Evolutionary conservation across 495 filamentous ascomycete species (phyloP).

Genomic region (Pseudomonodictys pantanalensis): DNA sequence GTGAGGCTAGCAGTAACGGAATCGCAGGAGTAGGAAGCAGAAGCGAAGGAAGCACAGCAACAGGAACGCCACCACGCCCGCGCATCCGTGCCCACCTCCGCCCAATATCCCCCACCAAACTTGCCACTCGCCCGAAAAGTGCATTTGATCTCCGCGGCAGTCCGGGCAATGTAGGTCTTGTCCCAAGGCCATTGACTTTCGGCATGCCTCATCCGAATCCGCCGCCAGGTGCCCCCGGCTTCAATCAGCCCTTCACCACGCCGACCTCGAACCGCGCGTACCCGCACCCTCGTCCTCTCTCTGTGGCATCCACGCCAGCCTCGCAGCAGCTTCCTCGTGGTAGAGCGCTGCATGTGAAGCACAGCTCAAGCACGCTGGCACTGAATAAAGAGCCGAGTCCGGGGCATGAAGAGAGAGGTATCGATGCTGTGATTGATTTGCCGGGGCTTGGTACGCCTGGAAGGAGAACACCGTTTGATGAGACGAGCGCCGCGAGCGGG

Average conservation of each 20-base stretch:
- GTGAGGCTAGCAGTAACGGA: too few species aligned
- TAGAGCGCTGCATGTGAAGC: constrained; percentile 1
- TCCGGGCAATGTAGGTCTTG: not conserved
- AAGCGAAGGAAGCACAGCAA: too few species aligned
- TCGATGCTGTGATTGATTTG: constrained; percentile 10
- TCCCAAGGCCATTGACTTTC: not conserved
- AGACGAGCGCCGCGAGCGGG: constrained; percentile 14
- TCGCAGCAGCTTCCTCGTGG: not conserved
- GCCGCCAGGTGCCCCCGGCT: too few species aligned
- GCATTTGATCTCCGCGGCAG: constrained; percentile 38
- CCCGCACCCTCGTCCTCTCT: too few species aligned
- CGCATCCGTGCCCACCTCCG: constrained; percentile 7
- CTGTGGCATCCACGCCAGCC: too few species aligned
- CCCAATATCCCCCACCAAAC: not conserved
- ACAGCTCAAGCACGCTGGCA: constrained; percentile 9
- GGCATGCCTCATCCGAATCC: too few species aligned
- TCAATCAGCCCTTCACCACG: too few species aligned
- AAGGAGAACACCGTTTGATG: constrained; percentile 35
- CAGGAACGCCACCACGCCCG: not conserved
- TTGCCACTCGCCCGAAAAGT: constrained; percentile 24
- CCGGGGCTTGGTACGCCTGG: constrained; percentile 30
- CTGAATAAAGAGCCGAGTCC: constrained; percentile 29
- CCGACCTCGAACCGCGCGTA: too few species aligned
- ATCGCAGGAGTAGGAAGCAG: too few species aligned
- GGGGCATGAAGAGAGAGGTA: constrained; percentile 1